Evolutionary conservation across 2,329 filamentous ascomycete species (phyloP).

Genomic region (Ophiocordyceps camponoti-rufipedis): DNA sequence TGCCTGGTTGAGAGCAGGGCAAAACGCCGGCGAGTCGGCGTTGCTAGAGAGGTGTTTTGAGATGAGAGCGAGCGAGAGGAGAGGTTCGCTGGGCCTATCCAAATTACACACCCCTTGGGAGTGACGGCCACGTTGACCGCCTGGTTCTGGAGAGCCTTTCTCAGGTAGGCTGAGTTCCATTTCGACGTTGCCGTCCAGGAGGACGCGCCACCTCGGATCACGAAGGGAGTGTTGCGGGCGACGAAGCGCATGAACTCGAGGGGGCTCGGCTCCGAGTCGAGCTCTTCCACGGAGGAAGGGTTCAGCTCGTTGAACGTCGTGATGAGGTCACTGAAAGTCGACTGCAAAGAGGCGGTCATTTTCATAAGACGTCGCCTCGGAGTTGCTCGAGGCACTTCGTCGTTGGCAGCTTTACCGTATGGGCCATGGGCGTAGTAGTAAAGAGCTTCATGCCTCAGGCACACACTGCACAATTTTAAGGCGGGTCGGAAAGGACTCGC

Average conservation of each 20-base stretch:
- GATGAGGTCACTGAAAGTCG: constrained; percentile 31
- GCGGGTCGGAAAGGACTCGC: too few species aligned
- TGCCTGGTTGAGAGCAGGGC: constrained; percentile 7
- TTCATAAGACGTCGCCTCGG: too few species aligned
- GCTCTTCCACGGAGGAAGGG: constrained; percentile 35
- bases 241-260: constrained; percentile 70
- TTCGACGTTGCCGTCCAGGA: constrained; percentile 42
- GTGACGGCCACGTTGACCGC: constrained; percentile 61
- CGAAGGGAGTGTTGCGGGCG: constrained; percentile 54
- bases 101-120: constrained; percentile 32
- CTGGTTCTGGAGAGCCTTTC: constrained; percentile 30
- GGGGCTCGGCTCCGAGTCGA: constrained; percentile 47
- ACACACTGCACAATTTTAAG: too few species aligned
- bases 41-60: constrained; percentile 12
- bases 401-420: too few species aligned
- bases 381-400: too few species aligned
- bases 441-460: too few species aligned
- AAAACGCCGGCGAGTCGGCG: constrained; percentile 16
- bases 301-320: constrained; percentile 61
- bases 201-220: constrained; percentile 43
- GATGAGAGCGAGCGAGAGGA: neutral
- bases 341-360: constrained; percentile 1
- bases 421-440: too few species aligned
- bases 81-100: neutral
- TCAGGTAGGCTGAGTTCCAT: constrained; percentile 47